A percentile compares a stretch with the other conserved stretches of the same genome.
Conservation (phyloP, 2,329 filamentous ascomycete genomes). For the Fusarium sulawesiense region DNA sequence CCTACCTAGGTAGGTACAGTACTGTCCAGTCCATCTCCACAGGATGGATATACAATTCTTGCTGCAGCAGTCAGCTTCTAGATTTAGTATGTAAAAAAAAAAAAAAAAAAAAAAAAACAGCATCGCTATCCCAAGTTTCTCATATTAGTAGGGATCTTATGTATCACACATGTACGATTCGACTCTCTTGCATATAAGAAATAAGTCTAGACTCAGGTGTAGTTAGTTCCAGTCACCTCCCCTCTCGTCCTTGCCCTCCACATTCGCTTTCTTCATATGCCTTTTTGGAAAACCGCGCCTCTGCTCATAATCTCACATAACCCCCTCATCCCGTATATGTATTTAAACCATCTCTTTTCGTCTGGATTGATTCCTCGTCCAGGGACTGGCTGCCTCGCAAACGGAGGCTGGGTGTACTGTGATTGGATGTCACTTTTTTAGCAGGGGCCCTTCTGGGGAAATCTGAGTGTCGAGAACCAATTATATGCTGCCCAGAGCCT, state of each 20-base stretch:
- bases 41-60: neutral
- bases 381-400: conserved; percentile 25
- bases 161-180: neutral
- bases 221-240: neutral
- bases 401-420: conserved; percentile 10
- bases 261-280: neutral
- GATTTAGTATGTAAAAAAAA: neutral
- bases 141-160: neutral
- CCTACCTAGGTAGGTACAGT: neutral
- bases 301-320: neutral
- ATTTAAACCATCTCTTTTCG: neutral
- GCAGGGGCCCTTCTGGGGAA: conserved; percentile 35
- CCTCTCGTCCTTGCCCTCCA: neutral
- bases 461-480: conserved; percentile 23
- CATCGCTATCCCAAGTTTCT: neutral
- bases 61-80: neutral
- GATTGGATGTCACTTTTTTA: conserved; percentile 24
- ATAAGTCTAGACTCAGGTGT: neutral
- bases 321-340: neutral
- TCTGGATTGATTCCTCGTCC: neutral
- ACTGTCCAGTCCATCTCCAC: neutral
- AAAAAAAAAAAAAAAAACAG: neutral
- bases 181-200: conserved; percentile 3
- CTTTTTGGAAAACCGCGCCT: neutral
- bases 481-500: conserved; percentile 5